phyloP scores from a whole-genome alignment of 768 basidiomycete species.

The Lactifluus piperatus region DNA sequence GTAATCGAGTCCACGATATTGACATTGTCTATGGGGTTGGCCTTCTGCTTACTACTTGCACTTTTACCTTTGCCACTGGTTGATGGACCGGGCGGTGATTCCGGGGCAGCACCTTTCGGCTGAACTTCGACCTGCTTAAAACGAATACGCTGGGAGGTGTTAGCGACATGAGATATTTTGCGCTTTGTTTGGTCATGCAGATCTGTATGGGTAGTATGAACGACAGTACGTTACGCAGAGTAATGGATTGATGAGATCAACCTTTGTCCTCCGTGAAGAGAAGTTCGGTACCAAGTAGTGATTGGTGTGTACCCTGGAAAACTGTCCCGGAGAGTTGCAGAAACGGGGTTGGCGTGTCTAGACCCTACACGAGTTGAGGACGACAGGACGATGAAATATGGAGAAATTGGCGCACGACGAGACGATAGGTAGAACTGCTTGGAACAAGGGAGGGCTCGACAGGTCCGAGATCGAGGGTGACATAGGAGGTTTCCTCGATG shows the following conservation, averaged over 20 bases:
- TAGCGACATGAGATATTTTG: constrained; percentile 46
- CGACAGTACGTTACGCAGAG: not conserved
- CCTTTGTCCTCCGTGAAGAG: constrained; percentile 66
- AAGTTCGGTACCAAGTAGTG: constrained; percentile 66
- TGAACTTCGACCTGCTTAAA: constrained; percentile 63
- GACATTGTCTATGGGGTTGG: not conserved
- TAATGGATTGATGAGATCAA: constrained; percentile 20
- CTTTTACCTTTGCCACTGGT: constrained; percentile 1
- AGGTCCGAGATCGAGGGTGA: constrained; percentile 64
- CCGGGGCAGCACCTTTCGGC: constrained; percentile 26
- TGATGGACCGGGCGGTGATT: not conserved
- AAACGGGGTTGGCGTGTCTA: constrained; percentile 71
- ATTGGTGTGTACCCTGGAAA: constrained; percentile 59
- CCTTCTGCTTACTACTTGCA: not conserved
- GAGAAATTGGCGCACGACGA: constrained; percentile 49
- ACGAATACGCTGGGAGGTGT: constrained; percentile 57
- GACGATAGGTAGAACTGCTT: constrained; percentile 55
- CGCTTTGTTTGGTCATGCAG: constrained; percentile 41
- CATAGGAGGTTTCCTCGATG: constrained; percentile 53
- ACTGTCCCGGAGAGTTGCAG: constrained; percentile 70
- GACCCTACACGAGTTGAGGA: constrained; percentile 34
- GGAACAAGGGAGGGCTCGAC: constrained; percentile 71
- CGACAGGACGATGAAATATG: not conserved
- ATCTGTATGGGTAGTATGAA: constrained; percentile 26
- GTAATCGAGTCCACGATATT: constrained; percentile 10